These are phyloP conservation scores for Mucor piriformis DNA, from an alignment of 371 early-diverging fungal species.

Conservation along the genomic window DNA sequence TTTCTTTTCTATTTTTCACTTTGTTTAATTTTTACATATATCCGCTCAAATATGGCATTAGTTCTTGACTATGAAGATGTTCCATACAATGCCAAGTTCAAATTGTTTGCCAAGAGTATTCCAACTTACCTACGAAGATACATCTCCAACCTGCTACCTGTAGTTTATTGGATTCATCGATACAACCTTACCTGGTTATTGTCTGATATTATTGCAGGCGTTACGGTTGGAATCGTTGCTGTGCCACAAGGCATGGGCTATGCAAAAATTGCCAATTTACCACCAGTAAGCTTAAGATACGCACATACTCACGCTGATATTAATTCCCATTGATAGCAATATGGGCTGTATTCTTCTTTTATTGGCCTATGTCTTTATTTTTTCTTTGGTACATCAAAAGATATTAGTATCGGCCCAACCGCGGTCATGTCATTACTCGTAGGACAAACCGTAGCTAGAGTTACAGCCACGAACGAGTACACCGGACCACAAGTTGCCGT, in stretches of 20 bases:
- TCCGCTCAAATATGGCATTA: slow-evolving; percentile 1
- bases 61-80: slow-evolving; percentile 23
- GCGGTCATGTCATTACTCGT: slow-evolving; percentile 83
- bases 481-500: slow-evolving; percentile 53
- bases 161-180: slow-evolving; percentile 69
- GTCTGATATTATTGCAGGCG: slow-evolving; percentile 82
- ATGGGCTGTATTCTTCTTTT: slow-evolving; percentile 77
- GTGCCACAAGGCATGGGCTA: slow-evolving; percentile 88
- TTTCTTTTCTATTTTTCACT: slow-evolving; percentile 2
- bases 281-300: slow-evolving; percentile 38
- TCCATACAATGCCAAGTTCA: slow-evolving; percentile 17
- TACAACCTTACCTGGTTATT: slow-evolving; percentile 79
- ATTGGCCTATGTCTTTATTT: slow-evolving; percentile 51
- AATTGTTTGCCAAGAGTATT: slow-evolving; percentile 4
- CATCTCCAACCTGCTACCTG: slow-evolving; percentile 55
- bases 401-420: slow-evolving; percentile 86
- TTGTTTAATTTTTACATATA: slow-evolving; percentile 5
- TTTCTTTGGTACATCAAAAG: slow-evolving; percentile 85
- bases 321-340: slow-evolving; percentile 34
- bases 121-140: slow-evolving; percentile 20
- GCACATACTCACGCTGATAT: background rate
- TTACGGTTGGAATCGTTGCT: slow-evolving; percentile 86
- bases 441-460: slow-evolving; percentile 63
- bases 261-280: slow-evolving; percentile 82
- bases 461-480: slow-evolving; percentile 41